Evolutionary conservation across 768 basidiomycete genomes (phyloP).

Genomic region (Lactarius tabidus): DNA sequence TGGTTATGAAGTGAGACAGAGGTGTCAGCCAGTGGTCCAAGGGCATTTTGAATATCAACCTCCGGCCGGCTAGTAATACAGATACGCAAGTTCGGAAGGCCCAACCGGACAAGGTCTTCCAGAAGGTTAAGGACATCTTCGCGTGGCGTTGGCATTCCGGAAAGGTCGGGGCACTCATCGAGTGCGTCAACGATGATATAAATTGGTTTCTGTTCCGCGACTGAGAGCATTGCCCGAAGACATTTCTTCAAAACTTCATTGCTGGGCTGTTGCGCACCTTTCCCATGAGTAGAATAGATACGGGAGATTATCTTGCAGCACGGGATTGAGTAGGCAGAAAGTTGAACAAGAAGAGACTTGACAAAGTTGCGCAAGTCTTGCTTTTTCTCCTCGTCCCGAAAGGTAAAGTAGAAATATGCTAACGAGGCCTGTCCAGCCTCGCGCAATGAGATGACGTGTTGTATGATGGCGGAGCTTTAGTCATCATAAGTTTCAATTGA

Average conservation of each 20-base stretch:
- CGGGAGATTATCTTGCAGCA: not conserved
- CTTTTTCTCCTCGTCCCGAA: not conserved
- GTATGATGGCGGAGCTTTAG: not conserved
- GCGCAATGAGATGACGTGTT: not conserved
- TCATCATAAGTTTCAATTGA: not conserved
- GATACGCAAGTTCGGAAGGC: not conserved
- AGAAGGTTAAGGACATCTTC: not conserved
- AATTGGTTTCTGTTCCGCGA: not conserved
- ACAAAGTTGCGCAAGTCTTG: not conserved
- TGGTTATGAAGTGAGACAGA: not conserved
- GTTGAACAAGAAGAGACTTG: not conserved
- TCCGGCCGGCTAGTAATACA: not conserved
- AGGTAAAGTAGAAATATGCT: not conserved
- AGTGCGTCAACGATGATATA: not conserved
- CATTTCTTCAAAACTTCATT: not conserved
- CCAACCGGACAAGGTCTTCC: not conserved
- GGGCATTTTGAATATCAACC: not conserved
- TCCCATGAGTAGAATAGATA: not conserved
- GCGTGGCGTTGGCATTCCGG: not conserved
- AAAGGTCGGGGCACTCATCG: not conserved
- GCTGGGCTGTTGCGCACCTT: not conserved
- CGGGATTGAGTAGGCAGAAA: not conserved
- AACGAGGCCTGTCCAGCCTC: not conserved
- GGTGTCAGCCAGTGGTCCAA: not conserved
- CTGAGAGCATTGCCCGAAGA: not conserved